phyloP scores from a whole-genome alignment of 164 flowering plant species.

The Santalum album region DNA sequence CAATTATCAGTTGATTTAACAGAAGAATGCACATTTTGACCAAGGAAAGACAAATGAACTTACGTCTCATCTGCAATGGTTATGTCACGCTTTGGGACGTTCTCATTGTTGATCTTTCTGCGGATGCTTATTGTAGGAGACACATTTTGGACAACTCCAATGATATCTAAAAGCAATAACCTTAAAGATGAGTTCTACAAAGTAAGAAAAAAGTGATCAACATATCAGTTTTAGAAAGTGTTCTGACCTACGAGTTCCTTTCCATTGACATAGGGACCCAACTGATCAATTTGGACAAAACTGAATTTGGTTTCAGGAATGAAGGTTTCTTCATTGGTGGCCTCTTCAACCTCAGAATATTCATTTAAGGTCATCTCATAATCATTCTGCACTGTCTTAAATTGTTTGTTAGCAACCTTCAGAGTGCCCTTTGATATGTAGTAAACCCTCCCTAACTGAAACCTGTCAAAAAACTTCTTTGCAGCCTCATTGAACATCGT shows the following conservation, averaged over 20 bases:
- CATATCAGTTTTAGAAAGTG: neutral
- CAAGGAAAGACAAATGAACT: conserved; percentile 9
- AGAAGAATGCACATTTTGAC: neutral
- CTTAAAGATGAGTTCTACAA: neutral
- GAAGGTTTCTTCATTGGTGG: conserved; percentile 47
- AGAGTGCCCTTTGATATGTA: conserved; percentile 81
- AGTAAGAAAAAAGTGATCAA: neutral
- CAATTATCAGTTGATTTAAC: neutral
- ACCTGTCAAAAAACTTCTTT: conserved; percentile 63
- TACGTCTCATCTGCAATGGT: conserved; percentile 91
- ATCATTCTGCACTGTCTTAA: conserved; percentile 81
- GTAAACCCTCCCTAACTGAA: conserved; percentile 78
- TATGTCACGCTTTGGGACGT: conserved; percentile 80
- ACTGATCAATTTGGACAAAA: conserved; percentile 72
- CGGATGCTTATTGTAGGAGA: conserved; percentile 70
- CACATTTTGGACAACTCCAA: conserved; percentile 87
- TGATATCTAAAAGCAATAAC: conserved; percentile 43
- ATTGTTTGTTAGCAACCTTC: conserved; percentile 84
- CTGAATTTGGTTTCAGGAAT: conserved; percentile 70
- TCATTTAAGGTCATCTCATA: conserved; percentile 95
- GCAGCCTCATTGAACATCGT: conserved; percentile 97
- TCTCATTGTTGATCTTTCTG: conserved; percentile 77
- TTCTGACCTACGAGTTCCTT: conserved; percentile 69
- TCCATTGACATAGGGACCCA: conserved; percentile 74
- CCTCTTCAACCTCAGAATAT: conserved; percentile 84